Evolutionary conservation across 495 filamentous ascomycete species (phyloP).

Genomic region (Hypoxylon crocopeplum): DNA sequence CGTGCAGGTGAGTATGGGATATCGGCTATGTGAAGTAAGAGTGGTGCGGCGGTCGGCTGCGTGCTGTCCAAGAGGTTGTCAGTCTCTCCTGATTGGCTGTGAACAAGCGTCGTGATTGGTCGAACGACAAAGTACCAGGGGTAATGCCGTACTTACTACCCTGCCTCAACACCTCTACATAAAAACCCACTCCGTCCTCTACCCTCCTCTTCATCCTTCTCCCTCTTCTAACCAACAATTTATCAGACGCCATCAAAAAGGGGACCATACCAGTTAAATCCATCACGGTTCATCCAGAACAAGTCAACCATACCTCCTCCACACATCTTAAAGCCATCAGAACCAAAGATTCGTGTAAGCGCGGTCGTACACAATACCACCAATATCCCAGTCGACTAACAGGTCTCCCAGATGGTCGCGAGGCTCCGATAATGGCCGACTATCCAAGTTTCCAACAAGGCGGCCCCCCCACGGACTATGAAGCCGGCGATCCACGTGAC

Average conservation of each 20-base stretch:
- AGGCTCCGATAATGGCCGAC: neutral
- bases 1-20: neutral
- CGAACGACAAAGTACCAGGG: neutral
- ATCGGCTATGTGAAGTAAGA: neutral
- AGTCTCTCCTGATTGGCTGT: constrained; percentile 22
- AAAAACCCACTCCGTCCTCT: constrained; percentile 28
- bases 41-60: constrained; percentile 1
- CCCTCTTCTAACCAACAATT: constrained; percentile 5
- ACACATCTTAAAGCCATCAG: neutral
- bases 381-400: neutral
- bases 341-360: constrained; percentile 14
- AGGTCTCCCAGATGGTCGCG: neutral
- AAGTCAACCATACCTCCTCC: neutral
- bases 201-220: constrained; percentile 7
- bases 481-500: constrained; percentile 3
- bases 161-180: constrained; percentile 33
- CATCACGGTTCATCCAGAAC: constrained; percentile 20
- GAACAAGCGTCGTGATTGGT: constrained; percentile 23
- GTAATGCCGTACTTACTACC: constrained; percentile 5
- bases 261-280: constrained; percentile 1
- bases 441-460: neutral
- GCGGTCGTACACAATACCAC: constrained; percentile 6
- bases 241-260: constrained; percentile 20
- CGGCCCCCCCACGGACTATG: constrained; percentile 4
- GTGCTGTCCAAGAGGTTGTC: constrained; percentile 14